Evolutionary conservation across 345 rosid genomes (phyloP).

Genomic region (Hypericum androsaemum): DNA sequence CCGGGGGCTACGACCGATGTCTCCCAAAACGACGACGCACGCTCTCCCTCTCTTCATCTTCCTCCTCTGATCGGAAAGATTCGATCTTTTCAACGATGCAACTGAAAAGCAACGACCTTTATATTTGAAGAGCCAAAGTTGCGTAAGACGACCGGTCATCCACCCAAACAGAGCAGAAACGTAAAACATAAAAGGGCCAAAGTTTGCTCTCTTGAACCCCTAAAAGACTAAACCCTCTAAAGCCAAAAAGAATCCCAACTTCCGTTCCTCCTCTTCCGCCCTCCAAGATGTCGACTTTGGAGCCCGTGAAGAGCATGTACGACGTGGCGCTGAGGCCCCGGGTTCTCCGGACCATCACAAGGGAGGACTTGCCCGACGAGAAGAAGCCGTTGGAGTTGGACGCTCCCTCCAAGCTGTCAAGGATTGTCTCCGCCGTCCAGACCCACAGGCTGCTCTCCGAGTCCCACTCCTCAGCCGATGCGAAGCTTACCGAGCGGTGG

Average conservation of each 20-base stretch:
- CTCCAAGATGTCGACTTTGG: conserved; percentile 33
- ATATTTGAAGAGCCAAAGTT: too few relatives aligned
- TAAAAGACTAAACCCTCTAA: too few relatives aligned
- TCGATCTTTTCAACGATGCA: too few relatives aligned
- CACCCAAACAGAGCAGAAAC: too few relatives aligned
- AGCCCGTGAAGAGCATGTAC: conserved; percentile 34
- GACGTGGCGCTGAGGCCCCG: conserved; percentile 51
- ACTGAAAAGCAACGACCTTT: too few relatives aligned
- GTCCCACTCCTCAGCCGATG: conserved; percentile 16
- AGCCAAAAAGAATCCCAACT: conserved; percentile 11
- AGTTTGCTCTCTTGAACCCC: too few relatives aligned
- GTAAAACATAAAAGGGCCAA: too few relatives aligned
- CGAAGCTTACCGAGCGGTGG: conserved; percentile 33
- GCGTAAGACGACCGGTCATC: too few relatives aligned
- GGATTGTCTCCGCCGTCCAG: conserved; percentile 31
- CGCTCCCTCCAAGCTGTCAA: conserved; percentile 30
- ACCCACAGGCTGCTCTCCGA: conserved; percentile 54
- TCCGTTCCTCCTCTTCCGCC: conserved; percentile 42
- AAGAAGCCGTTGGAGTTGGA: conserved; percentile 33
- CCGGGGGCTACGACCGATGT: conserved; percentile 94
- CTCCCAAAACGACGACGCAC: conserved; percentile 90
- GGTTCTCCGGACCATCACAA: conserved; percentile 39
- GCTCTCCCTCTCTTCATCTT: conserved; percentile 68
- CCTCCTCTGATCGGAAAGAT: conserved; percentile 1
- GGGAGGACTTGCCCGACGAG: conserved; percentile 50